A percentile compares a stretch with the other conserved stretches of the same genome.
Conservation (phyloP, 179 eudicot species). For the Camellia oleifera region DNA sequence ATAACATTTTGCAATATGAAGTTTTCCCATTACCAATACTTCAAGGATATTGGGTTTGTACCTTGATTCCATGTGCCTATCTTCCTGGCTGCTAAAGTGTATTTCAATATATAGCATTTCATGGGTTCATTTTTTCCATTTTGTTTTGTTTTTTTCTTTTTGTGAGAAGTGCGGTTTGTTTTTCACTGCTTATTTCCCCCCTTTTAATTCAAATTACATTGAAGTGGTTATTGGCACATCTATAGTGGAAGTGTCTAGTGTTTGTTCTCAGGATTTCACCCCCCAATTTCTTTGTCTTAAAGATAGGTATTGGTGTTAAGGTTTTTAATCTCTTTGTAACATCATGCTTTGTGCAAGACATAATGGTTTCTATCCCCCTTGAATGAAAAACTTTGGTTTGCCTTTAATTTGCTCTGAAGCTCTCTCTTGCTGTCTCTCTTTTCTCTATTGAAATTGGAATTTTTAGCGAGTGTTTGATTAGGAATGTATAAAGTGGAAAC, state of each 20-base stretch:
- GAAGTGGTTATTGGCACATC: constrained; percentile 14
- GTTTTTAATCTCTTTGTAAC: constrained; percentile 6
- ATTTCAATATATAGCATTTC: constrained; percentile 25
- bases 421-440: background rate
- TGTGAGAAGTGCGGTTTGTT: constrained; percentile 21
- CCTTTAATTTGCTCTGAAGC: background rate
- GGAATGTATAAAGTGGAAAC: background rate
- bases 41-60: constrained; percentile 73
- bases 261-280: background rate
- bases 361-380: background rate
- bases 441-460: no score
- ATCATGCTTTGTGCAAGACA: constrained; percentile 4
- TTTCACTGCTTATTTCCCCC: constrained; percentile 8
- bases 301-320: background rate
- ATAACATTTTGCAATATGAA: background rate
- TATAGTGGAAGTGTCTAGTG: background rate
- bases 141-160: background rate
- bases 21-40: constrained; percentile 42
- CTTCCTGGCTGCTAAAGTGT: constrained; percentile 22
- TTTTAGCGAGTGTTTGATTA: no score
- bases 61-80: constrained; percentile 38
- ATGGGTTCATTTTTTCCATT: constrained; percentile 8
- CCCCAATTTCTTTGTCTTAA: background rate
- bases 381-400: constrained; percentile 11
- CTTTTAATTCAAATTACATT: constrained; percentile 12